phyloP scores from a whole-genome alignment of 2,329 filamentous ascomycete species.

The Akanthomyces lecanii region DNA sequence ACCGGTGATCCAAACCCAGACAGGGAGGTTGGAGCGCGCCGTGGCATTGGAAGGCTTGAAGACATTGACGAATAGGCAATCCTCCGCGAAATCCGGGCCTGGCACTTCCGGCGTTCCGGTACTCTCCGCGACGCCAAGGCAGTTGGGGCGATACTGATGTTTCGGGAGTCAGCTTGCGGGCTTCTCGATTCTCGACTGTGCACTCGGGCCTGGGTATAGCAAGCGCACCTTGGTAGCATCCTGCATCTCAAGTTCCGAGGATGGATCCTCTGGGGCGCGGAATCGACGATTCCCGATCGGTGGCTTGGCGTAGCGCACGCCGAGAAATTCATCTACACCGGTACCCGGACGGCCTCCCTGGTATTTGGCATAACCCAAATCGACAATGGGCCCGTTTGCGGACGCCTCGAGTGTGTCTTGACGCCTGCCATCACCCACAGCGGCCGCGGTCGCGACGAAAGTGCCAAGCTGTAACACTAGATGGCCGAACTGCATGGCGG shows the following conservation, averaged over 20 bases:
- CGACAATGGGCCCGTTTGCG: slow-evolving; percentile 22
- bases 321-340: slow-evolving; percentile 43
- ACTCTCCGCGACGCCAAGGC: slow-evolving; percentile 30
- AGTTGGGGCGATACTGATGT: slow-evolving; percentile 41
- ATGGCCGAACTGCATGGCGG: too few relatives aligned
- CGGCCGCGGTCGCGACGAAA: neutral
- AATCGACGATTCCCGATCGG: slow-evolving; percentile 48
- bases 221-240: slow-evolving; percentile 29
- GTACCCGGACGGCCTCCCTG: slow-evolving; percentile 34
- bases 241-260: slow-evolving; percentile 29
- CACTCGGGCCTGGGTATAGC: too few relatives aligned
- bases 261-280: slow-evolving; percentile 44
- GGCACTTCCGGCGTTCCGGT: slow-evolving; percentile 24
- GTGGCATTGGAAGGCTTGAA: slow-evolving; percentile 39
- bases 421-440: neutral
- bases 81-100: slow-evolving; percentile 30
- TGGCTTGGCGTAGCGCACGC: slow-evolving; percentile 48
- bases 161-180: neutral
- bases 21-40: slow-evolving; percentile 30
- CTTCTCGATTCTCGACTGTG: too few relatives aligned
- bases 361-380: slow-evolving; percentile 43
- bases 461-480: too few relatives aligned
- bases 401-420: neutral
- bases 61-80: slow-evolving; percentile 46
- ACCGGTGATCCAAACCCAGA: slow-evolving; percentile 40